Base-by-base conservation (phyloP, 306 rosid genomes). In the Lathyrus oleraceus region DNA sequence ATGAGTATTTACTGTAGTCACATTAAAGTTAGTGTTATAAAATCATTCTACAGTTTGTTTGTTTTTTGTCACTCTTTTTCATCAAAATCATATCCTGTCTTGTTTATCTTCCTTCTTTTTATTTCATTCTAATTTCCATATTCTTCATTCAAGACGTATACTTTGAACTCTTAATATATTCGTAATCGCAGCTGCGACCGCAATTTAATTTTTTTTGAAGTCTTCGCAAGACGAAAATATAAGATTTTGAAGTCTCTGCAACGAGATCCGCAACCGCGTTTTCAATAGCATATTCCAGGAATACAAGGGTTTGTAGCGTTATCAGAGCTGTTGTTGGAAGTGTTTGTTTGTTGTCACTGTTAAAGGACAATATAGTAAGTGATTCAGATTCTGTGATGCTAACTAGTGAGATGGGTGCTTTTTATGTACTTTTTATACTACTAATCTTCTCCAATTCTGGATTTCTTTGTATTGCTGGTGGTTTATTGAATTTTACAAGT, bases 341-440 rank as follows among this genome's bases (percentile, higher is more conserved):
- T 35, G 6, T 69, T 61, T 51, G 48, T 28, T 44, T 10, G 28
- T 8, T 51, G 27, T 3, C 0, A 13, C 12, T 12, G 53, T 6
- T 57, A 19, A 69, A 56, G 2, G 40, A 25, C 32, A 5, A 8
- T 8, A 54, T 6, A 6, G 67, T 1, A 49, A 52, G 4, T 25
- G 27, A 62, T 59, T 65, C 7, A 61, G 15, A 25, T 15, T 30
- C 11, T 56, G 76, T 48, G 67, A 65, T 56, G 66, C 61, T 15
- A 44, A 13, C 20, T 5, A 73, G 69, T 42, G 74, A 85, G 2
- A 85, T 81, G 86, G 65, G 81, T 14, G 76, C 67, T 70, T 43
- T 76, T 73, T 77, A 44, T 25, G 71, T 85, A 21, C 71, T 81
- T 30, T 48, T 85, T 48, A n/a, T 85, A 69, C 86, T 85, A 53